Percentiles rank a stretch among this genome's conserved stretches.
Evolutionary conservation across 1,139 yeast species (phyloP).

Genomic region (Hansenula sp.): DNA sequence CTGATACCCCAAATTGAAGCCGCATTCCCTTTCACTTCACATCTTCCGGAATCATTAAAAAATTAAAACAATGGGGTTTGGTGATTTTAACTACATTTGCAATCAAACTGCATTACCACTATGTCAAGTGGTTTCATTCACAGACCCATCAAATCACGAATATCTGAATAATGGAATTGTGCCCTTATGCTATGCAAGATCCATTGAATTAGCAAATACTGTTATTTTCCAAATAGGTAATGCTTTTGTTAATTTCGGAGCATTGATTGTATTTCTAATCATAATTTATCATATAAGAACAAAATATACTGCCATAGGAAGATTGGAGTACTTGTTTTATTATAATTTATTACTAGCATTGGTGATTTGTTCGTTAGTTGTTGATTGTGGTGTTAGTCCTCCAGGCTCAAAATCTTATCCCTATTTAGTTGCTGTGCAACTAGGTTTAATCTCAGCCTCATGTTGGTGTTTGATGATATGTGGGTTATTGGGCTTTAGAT

Average conservation of each 20-base stretch:
- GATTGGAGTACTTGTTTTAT: slow-evolving; percentile 78
- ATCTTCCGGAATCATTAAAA: no score
- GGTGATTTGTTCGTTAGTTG: slow-evolving; percentile 63
- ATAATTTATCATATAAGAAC: slow-evolving; percentile 77
- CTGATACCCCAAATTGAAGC: not conserved
- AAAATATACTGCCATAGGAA: slow-evolving; percentile 91
- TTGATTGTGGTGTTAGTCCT: slow-evolving; percentile 91
- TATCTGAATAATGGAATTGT: slow-evolving; percentile 52
- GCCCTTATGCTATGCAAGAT: slow-evolving; percentile 79
- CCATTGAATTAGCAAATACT: slow-evolving; percentile 86
- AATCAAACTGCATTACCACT: slow-evolving; percentile 69
- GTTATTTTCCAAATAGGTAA: slow-evolving; percentile 89
- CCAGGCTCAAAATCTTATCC: slow-evolving; percentile 74
- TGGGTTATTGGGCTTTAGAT: slow-evolving; percentile 79
- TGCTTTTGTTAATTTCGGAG: slow-evolving; percentile 79
- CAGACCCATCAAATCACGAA: slow-evolving; percentile 25
- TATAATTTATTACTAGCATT: slow-evolving; percentile 58
- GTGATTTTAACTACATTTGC: slow-evolving; percentile 69
- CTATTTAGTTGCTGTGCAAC: slow-evolving; percentile 78
- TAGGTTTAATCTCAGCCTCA: slow-evolving; percentile 68
- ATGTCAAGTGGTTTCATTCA: slow-evolving; percentile 59
- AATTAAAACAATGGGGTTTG: slow-evolving; percentile 56
- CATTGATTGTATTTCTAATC: slow-evolving; percentile 58
- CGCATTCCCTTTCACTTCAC: no score
- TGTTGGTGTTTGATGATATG: slow-evolving; percentile 67